phyloP scores from a whole-genome alignment of 2,329 filamentous ascomycete genomes.

The Trichoderma sp. region DNA sequence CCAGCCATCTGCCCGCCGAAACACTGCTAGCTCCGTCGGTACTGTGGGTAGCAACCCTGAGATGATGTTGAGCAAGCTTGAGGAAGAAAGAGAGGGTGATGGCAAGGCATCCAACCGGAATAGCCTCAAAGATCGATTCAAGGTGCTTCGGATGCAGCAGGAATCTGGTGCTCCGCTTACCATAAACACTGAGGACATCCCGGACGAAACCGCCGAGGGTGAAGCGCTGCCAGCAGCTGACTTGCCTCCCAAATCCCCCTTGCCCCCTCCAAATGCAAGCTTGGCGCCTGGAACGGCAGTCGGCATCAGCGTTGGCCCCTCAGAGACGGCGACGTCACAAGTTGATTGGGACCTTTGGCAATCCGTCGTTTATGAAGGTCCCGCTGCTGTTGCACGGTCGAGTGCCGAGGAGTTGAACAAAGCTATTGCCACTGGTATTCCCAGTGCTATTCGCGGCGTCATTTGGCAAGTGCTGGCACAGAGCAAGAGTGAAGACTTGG shows the following conservation, averaged over 20 bases:
- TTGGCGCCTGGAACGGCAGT: slow-evolving; percentile 83
- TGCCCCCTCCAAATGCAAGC: slow-evolving; percentile 65
- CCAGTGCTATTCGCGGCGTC: slow-evolving; percentile 92
- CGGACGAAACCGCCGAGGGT: slow-evolving; percentile 29
- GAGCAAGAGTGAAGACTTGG: slow-evolving; percentile 89
- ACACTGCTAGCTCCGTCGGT: slow-evolving; percentile 76
- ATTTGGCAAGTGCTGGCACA: slow-evolving; percentile 98
- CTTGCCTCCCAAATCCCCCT: slow-evolving; percentile 44
- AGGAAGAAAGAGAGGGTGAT: slow-evolving; percentile 62
- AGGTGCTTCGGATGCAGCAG: slow-evolving; percentile 70
- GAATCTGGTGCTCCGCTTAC: slow-evolving; percentile 58
- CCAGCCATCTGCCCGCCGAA: slow-evolving; percentile 52
- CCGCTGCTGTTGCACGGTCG: slow-evolving; percentile 79
- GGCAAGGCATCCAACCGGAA: slow-evolving; percentile 51
- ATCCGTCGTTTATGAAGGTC: slow-evolving; percentile 89
- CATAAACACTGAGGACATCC: slow-evolving; percentile 54
- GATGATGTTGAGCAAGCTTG: slow-evolving; percentile 72
- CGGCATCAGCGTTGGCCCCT: slow-evolving; percentile 73
- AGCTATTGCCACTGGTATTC: slow-evolving; percentile 91
- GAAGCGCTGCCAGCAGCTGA: slow-evolving; percentile 32
- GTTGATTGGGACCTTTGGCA: slow-evolving; percentile 99
- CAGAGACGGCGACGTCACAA: slow-evolving; percentile 65
- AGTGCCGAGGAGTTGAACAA: slow-evolving; percentile 86
- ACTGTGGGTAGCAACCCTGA: slow-evolving; percentile 80
- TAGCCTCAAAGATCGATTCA: slow-evolving; percentile 76